Conservation (phyloP, 495 filamentous ascomycete genomes). For the Tuber calosporum region DNA sequence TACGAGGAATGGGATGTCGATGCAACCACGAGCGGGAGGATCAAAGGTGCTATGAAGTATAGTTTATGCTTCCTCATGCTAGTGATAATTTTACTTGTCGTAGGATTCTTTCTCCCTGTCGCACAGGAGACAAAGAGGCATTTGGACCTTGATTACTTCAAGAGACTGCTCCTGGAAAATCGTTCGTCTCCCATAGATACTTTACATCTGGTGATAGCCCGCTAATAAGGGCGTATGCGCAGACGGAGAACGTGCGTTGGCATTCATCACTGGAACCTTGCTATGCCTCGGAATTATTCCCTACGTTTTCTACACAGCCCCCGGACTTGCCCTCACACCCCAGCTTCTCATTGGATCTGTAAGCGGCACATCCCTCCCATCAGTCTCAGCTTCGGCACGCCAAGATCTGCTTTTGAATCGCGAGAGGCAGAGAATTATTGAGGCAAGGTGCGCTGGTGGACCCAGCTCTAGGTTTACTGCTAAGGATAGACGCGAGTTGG, state of each 20-base stretch:
- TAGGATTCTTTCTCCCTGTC: conserved; percentile 87
- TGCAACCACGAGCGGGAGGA: conserved; percentile 67
- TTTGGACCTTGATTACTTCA: conserved; percentile 85
- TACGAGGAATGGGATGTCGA: conserved; percentile 66
- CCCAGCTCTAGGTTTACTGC: conserved; percentile 59
- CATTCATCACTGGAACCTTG: conserved; percentile 77
- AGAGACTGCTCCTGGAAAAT: conserved; percentile 70
- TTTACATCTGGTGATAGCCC: conserved; percentile 7
- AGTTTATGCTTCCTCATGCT: conserved; percentile 76
- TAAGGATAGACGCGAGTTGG: conserved; percentile 82
- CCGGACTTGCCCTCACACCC: conserved; percentile 81
- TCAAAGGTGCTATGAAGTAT: conserved; percentile 84
- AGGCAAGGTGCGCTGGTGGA: conserved; percentile 73
- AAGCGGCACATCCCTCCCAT: conserved; percentile 69
- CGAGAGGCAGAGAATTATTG: conserved; percentile 83
- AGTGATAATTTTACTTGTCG: conserved; percentile 72
- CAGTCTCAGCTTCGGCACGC: conserved; percentile 64
- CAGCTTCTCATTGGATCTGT: conserved; percentile 84
- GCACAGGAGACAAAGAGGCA: conserved; percentile 55
- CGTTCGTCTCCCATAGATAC: conserved; percentile 49
- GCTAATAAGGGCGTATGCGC: not conserved
- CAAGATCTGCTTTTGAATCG: conserved; percentile 75
- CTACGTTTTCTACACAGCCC: conserved; percentile 80
- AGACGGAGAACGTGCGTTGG: conserved; percentile 86
- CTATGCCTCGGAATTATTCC: conserved; percentile 76